Base-by-base conservation (phyloP, 495 filamentous ascomycete genomes). In the Xylaria longipes region DNA sequence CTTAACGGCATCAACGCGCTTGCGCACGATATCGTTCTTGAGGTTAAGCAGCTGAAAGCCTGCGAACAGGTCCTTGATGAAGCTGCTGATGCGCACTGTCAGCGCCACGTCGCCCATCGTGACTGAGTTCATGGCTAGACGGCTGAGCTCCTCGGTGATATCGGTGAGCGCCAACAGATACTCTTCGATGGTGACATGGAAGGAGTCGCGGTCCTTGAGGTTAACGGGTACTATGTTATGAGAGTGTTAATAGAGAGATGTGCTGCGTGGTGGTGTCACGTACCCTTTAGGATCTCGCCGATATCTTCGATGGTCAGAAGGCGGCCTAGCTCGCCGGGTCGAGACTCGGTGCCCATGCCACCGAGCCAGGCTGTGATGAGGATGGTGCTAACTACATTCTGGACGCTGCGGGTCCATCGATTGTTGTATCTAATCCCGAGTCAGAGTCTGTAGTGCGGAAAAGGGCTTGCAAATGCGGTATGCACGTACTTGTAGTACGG, bases 1-100 rank as follows among this genome's bases (percentile, higher is more conserved):
- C 85, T 99, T 99, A 79, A 99, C 92, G 33, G 92, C 91, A 82
- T 99, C 96, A 35, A 91, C 94, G 68, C 94, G 89, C 82, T 92
- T 93, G 54, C 96, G 86, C 76, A 99, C 83, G 17, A 90, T 88
- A 76, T 99, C 96, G 77, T 99, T 99, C 88, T 98, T 99, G 70
- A 99, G 82, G 78, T 98, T 98, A 72, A 99, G 86, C 54, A 98
- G 87, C 86, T 98, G 97, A 82, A 99, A 99, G 7, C 94, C 95
- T 8, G 94, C 92, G 70, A 97, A 94, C 17, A 99, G 82, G 76
- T 98, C 94, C 83, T 97, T 98, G 84, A 98, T 91, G 79, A 99
- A 99, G 70, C 88, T 86, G 76, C 92, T 92, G 80, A 99, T 97
- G 80, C 92, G 88, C 62, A 94, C 84, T 33, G 96, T 95, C 37